Percentiles rank a stretch among this genome's conserved stretches.
Conservation (phyloP, 1,139 yeast species). For the Nakaseomyces bracarensis region DNA sequence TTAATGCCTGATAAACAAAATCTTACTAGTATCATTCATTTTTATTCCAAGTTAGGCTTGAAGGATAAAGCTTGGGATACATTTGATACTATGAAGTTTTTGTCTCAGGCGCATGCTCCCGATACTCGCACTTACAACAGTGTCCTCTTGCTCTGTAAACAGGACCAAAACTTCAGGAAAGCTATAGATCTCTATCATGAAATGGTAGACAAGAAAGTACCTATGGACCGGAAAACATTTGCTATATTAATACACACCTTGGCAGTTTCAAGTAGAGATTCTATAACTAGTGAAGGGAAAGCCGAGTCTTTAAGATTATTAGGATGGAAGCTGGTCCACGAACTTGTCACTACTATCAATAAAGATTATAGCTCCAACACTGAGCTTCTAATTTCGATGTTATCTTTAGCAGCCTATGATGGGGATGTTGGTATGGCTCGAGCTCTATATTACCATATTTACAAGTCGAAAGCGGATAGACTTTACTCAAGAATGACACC, state of each 20-base stretch:
- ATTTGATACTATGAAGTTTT: slow-evolving; percentile 80
- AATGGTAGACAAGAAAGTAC: slow-evolving; percentile 41
- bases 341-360: slow-evolving; percentile 41
- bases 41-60: slow-evolving; percentile 50
- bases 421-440: slow-evolving; percentile 73
- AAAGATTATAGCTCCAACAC: slow-evolving; percentile 36
- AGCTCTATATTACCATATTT: slow-evolving; percentile 48
- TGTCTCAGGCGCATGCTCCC: slow-evolving; percentile 57
- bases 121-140: slow-evolving; percentile 59
- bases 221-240: slow-evolving; percentile 45
- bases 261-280: slow-evolving; percentile 62
- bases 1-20: slow-evolving; percentile 49
- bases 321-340: slow-evolving; percentile 72
- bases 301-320: slow-evolving; percentile 22
- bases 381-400: slow-evolving; percentile 56
- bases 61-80: slow-evolving; percentile 59
- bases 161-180: slow-evolving; percentile 54
- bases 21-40: slow-evolving; percentile 57
- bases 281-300: slow-evolving; percentile 27
- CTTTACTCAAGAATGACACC: slow-evolving; percentile 14
- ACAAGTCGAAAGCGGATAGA: slow-evolving; percentile 18
- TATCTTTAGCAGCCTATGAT: slow-evolving; percentile 65
- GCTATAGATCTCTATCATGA: slow-evolving; percentile 74
- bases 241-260: slow-evolving; percentile 60
- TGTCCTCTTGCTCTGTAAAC: slow-evolving; percentile 58